These are phyloP conservation scores for Hypoxylon sp. DNA, from an alignment of 2,329 filamentous ascomycete species.

Conservation along the genomic window DNA sequence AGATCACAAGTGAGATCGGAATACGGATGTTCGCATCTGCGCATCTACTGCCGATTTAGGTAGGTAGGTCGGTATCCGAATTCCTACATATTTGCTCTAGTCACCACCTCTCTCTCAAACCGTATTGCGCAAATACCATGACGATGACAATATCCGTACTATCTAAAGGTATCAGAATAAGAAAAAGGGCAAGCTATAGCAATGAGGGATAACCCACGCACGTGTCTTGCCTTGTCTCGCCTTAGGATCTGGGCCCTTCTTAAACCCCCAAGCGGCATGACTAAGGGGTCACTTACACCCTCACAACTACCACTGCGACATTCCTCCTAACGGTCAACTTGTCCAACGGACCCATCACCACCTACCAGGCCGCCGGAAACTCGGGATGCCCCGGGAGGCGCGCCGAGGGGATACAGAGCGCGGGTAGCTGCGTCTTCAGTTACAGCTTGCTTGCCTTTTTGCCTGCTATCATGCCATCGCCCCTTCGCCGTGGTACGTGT, in stretches of 20 bases:
- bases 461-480: conserved; percentile 33
- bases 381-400: conserved; percentile 1
- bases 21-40: conserved; percentile 41
- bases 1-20: conserved; percentile 45
- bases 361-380: conserved; percentile 40
- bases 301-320: neutral
- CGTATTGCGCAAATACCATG: conserved; percentile 7
- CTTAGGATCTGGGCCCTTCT: conserved; percentile 17
- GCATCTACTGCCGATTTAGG: conserved; percentile 16
- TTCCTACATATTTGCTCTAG: neutral
- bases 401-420: conserved; percentile 5
- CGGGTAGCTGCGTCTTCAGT: conserved; percentile 25
- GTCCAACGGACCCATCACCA: conserved; percentile 31
- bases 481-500: conserved; percentile 22
- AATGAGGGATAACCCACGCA: conserved; percentile 15
- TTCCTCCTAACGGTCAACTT: neutral
- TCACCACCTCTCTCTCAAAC: neutral
- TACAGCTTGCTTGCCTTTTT: conserved; percentile 9
- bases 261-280: conserved; percentile 3
- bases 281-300: conserved; percentile 21
- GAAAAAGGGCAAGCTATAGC: neutral
- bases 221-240: conserved; percentile 17
- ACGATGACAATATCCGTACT: conserved; percentile 4
- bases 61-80: conserved; percentile 12
- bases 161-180: neutral